Evolutionary conservation across 345 rosid species (phyloP).

Genomic region (Kandelia obovata): DNA sequence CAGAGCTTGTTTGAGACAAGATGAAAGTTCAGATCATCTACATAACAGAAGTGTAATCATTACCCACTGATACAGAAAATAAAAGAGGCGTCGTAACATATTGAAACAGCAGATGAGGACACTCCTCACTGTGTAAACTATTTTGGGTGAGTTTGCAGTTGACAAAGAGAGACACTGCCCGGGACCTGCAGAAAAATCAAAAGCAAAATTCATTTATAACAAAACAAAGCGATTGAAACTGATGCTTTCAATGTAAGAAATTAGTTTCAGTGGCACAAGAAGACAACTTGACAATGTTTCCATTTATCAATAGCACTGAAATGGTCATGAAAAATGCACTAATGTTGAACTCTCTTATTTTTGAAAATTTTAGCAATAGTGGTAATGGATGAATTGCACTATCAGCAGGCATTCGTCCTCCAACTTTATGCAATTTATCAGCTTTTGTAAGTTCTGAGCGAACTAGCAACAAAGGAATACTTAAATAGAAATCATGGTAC

Average conservation of each 20-base stretch:
- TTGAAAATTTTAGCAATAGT: too few species aligned
- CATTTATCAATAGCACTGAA: background rate
- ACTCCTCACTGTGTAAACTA: background rate
- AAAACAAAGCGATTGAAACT: slow-evolving; percentile 11
- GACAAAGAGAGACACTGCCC: background rate
- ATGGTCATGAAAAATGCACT: background rate
- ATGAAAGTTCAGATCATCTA: background rate
- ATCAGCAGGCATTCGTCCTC: too few species aligned
- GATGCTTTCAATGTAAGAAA: slow-evolving; percentile 3
- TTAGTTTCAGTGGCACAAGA: background rate
- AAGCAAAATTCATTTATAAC: background rate
- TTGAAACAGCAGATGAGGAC: background rate
- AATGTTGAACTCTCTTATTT: too few species aligned
- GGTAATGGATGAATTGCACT: too few species aligned
- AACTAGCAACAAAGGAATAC: too few species aligned
- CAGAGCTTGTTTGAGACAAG: background rate
- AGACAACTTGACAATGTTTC: background rate
- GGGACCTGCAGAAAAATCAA: background rate
- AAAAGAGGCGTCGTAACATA: background rate
- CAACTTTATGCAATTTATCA: too few species aligned
- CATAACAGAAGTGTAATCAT: background rate
- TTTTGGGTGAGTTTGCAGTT: slow-evolving; percentile 1
- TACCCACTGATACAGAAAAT: background rate
- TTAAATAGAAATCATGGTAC: too few species aligned
- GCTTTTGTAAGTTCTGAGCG: too few species aligned